phyloP scores from a whole-genome alignment of 495 filamentous ascomycete genomes.

The Penicillium fimorum region DNA sequence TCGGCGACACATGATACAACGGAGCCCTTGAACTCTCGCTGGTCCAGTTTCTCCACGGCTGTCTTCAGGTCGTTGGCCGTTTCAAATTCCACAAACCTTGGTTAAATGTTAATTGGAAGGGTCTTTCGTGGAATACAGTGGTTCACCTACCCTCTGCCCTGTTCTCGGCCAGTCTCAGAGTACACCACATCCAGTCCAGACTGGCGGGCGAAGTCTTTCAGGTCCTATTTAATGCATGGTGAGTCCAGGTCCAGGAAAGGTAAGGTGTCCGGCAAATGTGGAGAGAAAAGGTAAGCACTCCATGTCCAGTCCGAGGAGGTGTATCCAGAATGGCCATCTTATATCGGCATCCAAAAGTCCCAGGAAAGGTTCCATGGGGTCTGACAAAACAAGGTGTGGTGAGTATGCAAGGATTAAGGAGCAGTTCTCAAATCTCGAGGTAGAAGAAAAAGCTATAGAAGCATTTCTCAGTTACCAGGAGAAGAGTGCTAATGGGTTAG shows the following conservation, averaged over 20 bases:
- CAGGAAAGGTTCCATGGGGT: background rate
- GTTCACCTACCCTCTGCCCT: conserved; percentile 81
- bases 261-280: conserved; percentile 29
- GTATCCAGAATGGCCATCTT: conserved; percentile 13
- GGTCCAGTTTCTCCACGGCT: conserved; percentile 90
- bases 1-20: conserved; percentile 81
- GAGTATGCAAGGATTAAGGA: background rate
- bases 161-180: conserved; percentile 91
- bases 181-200: conserved; percentile 97
- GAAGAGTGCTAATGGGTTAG: background rate
- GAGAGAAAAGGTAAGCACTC: conserved; percentile 15
- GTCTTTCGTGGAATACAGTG: conserved; percentile 10
- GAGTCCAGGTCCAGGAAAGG: conserved; percentile 42
- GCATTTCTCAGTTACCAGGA: background rate
- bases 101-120: conserved; percentile 30
- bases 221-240: conserved; percentile 66
- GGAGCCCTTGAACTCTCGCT: conserved; percentile 83
- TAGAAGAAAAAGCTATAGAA: background rate
- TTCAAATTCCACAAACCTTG: conserved; percentile 97
- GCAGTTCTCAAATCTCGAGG: background rate
- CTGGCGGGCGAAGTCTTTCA: conserved; percentile 98
- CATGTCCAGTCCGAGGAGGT: conserved; percentile 23
- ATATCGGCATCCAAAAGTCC: conserved; percentile 5
- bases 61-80: conserved; percentile 83
- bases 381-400: background rate